Percentiles rank a stretch among this genome's conserved stretches.
Conservation (phyloP, 805 yeast genomes). For the Pichia paraexigua region DNA sequence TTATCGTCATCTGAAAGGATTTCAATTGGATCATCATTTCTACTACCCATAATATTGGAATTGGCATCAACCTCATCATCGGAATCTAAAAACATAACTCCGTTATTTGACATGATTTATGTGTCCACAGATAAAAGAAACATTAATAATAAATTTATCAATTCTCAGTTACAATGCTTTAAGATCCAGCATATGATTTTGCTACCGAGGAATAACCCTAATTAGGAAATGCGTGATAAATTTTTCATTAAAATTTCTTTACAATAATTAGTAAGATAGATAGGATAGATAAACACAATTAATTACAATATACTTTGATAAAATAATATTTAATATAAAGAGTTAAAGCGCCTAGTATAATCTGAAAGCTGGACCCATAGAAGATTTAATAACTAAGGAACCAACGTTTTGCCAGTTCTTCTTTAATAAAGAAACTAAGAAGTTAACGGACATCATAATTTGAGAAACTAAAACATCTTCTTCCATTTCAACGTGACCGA, state of each 20-base stretch:
- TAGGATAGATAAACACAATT: background rate
- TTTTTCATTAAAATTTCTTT: too few relatives aligned
- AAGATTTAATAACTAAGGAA: conserved; percentile 95
- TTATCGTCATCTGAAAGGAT: conserved; percentile 1
- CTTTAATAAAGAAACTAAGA: conserved; percentile 97
- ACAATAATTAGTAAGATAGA: background rate
- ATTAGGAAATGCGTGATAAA: background rate
- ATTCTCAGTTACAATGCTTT: too few relatives aligned
- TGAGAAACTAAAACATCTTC: conserved; percentile 94
- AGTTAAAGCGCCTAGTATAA: conserved; percentile 62
- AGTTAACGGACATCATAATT: conserved; percentile 97
- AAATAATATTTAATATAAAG: background rate
- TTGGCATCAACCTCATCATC: background rate
- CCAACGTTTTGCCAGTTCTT: conserved; percentile 99
- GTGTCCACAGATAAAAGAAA: background rate
- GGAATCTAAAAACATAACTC: background rate
- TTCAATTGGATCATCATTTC: background rate
- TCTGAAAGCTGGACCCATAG: conserved; percentile 99
- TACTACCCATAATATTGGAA: background rate
- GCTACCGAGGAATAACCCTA: background rate
- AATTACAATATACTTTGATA: background rate
- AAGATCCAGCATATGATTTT: too few relatives aligned
- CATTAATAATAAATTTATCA: too few relatives aligned
- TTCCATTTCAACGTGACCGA: conserved; percentile 99
- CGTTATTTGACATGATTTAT: background rate